These are phyloP conservation scores for Aspergillus sp. DNA, from an alignment of 2,329 filamentous ascomycete species.

Conservation along the genomic window DNA sequence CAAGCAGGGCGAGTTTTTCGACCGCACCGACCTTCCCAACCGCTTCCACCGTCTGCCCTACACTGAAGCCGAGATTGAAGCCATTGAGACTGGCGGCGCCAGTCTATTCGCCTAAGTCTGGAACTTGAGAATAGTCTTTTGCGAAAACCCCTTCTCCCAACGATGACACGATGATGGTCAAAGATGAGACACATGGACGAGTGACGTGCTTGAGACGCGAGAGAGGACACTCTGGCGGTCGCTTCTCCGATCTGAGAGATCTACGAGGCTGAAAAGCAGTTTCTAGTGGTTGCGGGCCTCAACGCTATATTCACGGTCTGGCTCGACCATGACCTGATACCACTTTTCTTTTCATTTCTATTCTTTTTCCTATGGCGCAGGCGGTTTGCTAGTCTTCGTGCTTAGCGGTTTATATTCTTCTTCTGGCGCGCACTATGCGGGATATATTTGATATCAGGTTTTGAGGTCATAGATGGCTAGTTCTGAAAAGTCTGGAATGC, in stretches of 20 bases:
- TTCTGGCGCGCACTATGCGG: slow-evolving; percentile 23
- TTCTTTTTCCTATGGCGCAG: slow-evolving; percentile 33
- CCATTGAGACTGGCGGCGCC: slow-evolving; percentile 90
- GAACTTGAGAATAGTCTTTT: not conserved
- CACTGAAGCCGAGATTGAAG: slow-evolving; percentile 86
- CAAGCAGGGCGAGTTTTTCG: slow-evolving; percentile 77
- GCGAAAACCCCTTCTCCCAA: slow-evolving; percentile 12
- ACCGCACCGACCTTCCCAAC: slow-evolving; percentile 82
- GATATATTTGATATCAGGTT: slow-evolving; percentile 28
- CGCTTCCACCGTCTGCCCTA: slow-evolving; percentile 80
- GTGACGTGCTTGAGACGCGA: slow-evolving; percentile 13
- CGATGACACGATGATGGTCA: slow-evolving; percentile 23
- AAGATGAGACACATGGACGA: slow-evolving; percentile 18
- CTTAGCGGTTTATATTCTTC: slow-evolving; percentile 28
- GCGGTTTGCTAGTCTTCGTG: slow-evolving; percentile 36
- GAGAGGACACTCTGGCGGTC: slow-evolving; percentile 4
- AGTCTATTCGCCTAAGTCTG: slow-evolving; percentile 58
- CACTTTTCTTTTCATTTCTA: slow-evolving; percentile 20
- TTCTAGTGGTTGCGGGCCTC: slow-evolving; percentile 12
- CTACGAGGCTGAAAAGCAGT: slow-evolving; percentile 10
- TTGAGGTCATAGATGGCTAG: slow-evolving; percentile 25
- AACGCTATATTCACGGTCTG: slow-evolving; percentile 10
- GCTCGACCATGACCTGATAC: slow-evolving; percentile 15
- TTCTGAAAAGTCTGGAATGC: slow-evolving; percentile 25
- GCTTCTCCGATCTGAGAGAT: slow-evolving; percentile 9